Conservation (phyloP, 306 rosid genomes). For the Luffa acutangula region DNA sequence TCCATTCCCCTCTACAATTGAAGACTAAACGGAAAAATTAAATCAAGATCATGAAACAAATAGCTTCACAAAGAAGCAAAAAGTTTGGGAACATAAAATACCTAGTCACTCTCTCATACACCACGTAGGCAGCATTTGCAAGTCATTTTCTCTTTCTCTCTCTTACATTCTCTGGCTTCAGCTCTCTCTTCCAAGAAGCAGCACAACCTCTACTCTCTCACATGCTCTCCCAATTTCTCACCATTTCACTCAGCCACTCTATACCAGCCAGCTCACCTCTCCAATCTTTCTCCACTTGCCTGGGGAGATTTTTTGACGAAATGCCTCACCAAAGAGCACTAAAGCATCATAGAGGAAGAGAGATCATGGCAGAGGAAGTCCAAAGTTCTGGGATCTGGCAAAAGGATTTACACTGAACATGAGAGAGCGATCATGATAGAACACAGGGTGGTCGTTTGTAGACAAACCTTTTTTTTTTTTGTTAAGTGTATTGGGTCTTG, state of each 20-base stretch:
- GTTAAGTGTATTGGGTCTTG: neutral
- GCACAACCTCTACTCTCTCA: neutral
- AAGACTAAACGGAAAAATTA: neutral
- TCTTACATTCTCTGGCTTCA: neutral
- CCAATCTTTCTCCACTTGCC: neutral
- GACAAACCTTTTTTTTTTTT: neutral
- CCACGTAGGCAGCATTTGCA: neutral
- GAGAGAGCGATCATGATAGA: neutral
- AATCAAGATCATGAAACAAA: neutral
- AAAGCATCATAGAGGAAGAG: neutral
- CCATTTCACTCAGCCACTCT: neutral
- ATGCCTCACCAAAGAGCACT: neutral
- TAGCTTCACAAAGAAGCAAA: neutral
- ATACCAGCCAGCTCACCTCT: neutral
- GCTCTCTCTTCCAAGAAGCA: neutral
- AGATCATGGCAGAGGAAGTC: neutral
- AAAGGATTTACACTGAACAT: neutral
- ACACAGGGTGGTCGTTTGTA: neutral
- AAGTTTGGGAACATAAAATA: neutral
- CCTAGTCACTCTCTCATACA: neutral
- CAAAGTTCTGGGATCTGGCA: neutral
- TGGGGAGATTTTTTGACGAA: neutral
- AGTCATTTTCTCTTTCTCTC: neutral
- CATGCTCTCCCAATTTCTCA: neutral
- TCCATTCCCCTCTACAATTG: neutral